Base-by-base conservation (phyloP, 495 filamentous ascomycete species). In the Pseudomonodictys pantanalensis region DNA sequence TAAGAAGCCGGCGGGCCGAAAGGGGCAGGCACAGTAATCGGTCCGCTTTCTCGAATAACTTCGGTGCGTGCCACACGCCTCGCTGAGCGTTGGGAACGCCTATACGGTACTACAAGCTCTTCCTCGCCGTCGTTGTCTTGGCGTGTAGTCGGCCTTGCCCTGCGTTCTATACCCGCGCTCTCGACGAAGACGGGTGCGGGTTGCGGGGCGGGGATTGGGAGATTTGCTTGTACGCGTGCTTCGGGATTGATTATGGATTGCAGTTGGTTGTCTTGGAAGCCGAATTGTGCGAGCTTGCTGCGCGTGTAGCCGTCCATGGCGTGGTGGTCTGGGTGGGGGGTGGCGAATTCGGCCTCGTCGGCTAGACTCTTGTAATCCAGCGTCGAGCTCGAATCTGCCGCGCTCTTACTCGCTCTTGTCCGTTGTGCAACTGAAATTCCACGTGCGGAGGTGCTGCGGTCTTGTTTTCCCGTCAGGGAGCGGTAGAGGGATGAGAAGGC, bases 271-370 rank as follows among this genome's bases (percentile, higher is more conserved):
- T 42, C 29, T 20, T 62, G 44, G 15, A 49, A 48, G 42, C 28
- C 44, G 23, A 25, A 24, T 9, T 38, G 2, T 17, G 50, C 28
- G 2, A 53, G n/a, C 8, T 32, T n/a, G 11, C 4, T 25, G 29
- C n/a, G 11, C 8, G 25, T 3, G 39, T 46, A 18, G 12, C 1
- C 8, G n/a, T 20, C 22, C 32, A n/a, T 25, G 17, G 29, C 43
- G 3, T 15, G 8, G 2, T 45, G 1, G 32, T 24, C 8, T 4
- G 24, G 1, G 8, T 12, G n/a, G 9, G 61, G 61, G 2, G 50
- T 26, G 2, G 30, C 32, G 49, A 33, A 64, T 45, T 64, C 61
- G 10, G 55, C 50, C 29, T 58, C 54, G 24, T 64, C 56, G 3
- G 49, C 54, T 1, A 59, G 8, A 4, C 22, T 33, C 35, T 51